Evolutionary conservation across 805 yeast species (phyloP).

Genomic region (Groenewaldozyma salmanticensis): DNA sequence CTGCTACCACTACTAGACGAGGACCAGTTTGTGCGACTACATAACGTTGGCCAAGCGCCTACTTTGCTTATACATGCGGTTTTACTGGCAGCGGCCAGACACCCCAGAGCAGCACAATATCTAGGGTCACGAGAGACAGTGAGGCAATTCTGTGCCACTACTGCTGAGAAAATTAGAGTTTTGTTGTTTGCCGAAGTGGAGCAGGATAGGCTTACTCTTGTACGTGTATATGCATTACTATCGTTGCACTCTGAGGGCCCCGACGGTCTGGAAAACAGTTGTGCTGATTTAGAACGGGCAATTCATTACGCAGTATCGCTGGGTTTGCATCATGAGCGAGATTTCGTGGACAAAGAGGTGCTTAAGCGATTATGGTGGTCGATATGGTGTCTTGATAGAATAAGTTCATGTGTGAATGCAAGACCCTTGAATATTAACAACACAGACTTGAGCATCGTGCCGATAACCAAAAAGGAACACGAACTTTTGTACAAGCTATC

Average conservation of each 20-base stretch:
- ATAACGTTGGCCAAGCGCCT: conserved; percentile 29
- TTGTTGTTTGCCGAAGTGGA: conserved; percentile 31
- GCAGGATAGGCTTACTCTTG: conserved; percentile 30
- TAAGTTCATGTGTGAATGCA: conserved; percentile 32
- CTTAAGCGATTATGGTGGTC: conserved; percentile 32
- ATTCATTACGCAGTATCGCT: conserved; percentile 32
- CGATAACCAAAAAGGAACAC: conserved; percentile 22
- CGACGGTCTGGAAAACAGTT: conserved; percentile 29
- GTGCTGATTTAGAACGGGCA: conserved; percentile 30
- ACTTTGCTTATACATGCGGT: conserved; percentile 35
- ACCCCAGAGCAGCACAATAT: conserved; percentile 27
- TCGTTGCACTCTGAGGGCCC: conserved; percentile 34
- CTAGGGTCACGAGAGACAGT: conserved; percentile 22
- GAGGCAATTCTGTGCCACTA: conserved; percentile 25
- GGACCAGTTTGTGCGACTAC: conserved; percentile 30
- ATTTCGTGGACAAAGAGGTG: conserved; percentile 25
- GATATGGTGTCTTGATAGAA: conserved; percentile 32
- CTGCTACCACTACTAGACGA: conserved; percentile 35
- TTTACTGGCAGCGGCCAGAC: conserved; percentile 34
- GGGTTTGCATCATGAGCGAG: conserved; percentile 32
- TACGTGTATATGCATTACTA: conserved; percentile 29
- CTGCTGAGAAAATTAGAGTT: conserved; percentile 29
- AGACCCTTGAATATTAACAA: conserved; percentile 31
- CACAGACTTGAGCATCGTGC: conserved; percentile 31
- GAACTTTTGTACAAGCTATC: conserved; percentile 26